Conservation (phyloP, 352 stramenopile genomes). For the Phytophthora macrochlamydospora region DNA sequence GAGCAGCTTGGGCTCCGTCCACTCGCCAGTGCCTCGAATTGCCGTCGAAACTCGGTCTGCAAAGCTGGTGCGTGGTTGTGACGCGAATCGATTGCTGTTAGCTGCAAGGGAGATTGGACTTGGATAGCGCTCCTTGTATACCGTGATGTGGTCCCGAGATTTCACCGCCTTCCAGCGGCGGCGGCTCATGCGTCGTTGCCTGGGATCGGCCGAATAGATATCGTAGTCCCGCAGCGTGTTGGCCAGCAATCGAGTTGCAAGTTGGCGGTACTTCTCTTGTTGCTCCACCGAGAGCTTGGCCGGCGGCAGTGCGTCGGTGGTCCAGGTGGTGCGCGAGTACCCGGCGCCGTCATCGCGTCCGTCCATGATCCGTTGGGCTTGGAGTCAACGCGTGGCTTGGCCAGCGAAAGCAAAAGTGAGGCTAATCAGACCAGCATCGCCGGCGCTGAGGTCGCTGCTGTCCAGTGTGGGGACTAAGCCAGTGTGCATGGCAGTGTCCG, state of each 20-base stretch:
- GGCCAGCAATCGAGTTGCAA: conserved; percentile 30
- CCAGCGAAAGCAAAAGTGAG: conserved; percentile 29
- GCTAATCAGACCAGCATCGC: background rate
- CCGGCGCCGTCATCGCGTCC: conserved; percentile 16
- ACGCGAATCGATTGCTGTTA: background rate
- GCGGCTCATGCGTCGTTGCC: conserved; percentile 38
- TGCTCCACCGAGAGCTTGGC: conserved; percentile 22
- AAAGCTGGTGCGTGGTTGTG: background rate
- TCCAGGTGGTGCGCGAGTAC: conserved; percentile 34
- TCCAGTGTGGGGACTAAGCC: conserved; percentile 16
- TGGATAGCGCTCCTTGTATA: conserved; percentile 42
- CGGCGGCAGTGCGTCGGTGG: conserved; percentile 25
- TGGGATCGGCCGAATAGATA: conserved; percentile 35
- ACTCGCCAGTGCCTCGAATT: conserved; percentile 28
- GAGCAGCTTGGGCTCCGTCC: conserved; percentile 44
- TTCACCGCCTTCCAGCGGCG: conserved; percentile 34
- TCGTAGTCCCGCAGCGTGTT: conserved; percentile 39
- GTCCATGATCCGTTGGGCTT: conserved; percentile 9
- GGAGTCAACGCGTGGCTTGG: conserved; percentile 1
- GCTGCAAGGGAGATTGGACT: conserved; percentile 17
- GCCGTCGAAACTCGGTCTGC: conserved; percentile 20
- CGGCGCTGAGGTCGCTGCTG: conserved; percentile 7
- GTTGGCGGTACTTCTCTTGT: conserved; percentile 27
- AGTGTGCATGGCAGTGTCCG: background rate
- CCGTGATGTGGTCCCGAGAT: conserved; percentile 35